Evolutionary conservation across 805 yeast genomes (phyloP).

Genomic region (Gaillardinia entomophila): DNA sequence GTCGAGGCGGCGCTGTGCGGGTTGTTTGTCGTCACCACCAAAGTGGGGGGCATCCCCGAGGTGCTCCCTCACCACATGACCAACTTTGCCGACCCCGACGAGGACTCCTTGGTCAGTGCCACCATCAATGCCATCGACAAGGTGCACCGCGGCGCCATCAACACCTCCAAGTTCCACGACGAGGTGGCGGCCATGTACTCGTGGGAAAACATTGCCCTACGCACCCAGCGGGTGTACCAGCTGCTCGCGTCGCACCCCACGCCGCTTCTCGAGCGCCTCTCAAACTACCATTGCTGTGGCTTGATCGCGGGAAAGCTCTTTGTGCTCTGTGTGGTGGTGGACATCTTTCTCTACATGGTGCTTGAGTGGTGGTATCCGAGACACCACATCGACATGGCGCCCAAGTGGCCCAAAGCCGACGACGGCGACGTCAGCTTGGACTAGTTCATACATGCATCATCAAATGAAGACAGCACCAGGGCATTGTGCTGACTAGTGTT

Average conservation of each 20-base stretch:
- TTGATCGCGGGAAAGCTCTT: conserved; percentile 84
- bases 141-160: conserved; percentile 52
- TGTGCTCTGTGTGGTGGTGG: conserved; percentile 75
- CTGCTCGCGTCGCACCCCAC: conserved; percentile 37
- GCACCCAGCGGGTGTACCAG: conserved; percentile 81
- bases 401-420: conserved; percentile 66
- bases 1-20: conserved; percentile 99
- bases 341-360: conserved; percentile 55
- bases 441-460: conserved; percentile 1
- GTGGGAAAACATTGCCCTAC: conserved; percentile 81
- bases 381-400: conserved; percentile 61
- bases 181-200: conserved; percentile 80
- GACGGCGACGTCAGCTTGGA: conserved; percentile 1
- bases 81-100: conserved; percentile 83
- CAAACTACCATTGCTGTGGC: conserved; percentile 63
- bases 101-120: conserved; percentile 69
- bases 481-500: neutral
- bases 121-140: conserved; percentile 63
- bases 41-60: conserved; percentile 97
- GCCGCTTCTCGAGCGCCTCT: conserved; percentile 53
- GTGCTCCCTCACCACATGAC: conserved; percentile 93
- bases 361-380: conserved; percentile 71
- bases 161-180: conserved; percentile 71
- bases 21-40: conserved; percentile 84
- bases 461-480: neutral